A percentile compares a stretch with the other conserved stretches of the same genome.
phyloP scores from a whole-genome alignment of 768 basidiomycete species.

The Paxillus rubicundulus region DNA sequence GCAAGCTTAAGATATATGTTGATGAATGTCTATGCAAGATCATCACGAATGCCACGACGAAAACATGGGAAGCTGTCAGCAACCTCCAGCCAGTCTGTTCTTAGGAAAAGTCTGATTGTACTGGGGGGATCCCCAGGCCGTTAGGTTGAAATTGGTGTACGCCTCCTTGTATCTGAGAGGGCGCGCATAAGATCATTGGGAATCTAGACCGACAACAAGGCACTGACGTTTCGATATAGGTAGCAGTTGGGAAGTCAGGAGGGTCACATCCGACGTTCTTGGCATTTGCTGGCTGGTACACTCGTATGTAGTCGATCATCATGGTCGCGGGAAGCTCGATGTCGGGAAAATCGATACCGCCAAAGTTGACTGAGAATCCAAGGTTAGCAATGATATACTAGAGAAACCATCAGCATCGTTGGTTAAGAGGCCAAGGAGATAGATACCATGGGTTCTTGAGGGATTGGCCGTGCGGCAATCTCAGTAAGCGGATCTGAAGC shows the following conservation, averaged over 20 bases:
- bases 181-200: not conserved
- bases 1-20: not conserved
- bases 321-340: constrained; percentile 58
- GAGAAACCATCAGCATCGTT: not conserved
- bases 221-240: constrained; percentile 71
- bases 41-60: constrained; percentile 1
- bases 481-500: constrained; percentile 49
- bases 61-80: constrained; percentile 13
- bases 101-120: constrained; percentile 59
- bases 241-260: constrained; percentile 62
- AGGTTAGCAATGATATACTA: constrained; percentile 72
- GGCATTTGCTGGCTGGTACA: constrained; percentile 55
- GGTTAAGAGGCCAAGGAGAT: not conserved
- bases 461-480: constrained; percentile 56
- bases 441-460: constrained; percentile 70
- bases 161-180: constrained; percentile 38
- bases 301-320: constrained; percentile 79
- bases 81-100: constrained; percentile 41
- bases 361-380: constrained; percentile 69
- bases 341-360: constrained; percentile 55
- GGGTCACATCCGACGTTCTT: constrained; percentile 71
- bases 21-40: not conserved
- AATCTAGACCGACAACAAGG: not conserved
- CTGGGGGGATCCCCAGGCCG: constrained; percentile 38
- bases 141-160: constrained; percentile 44